Base-by-base conservation (phyloP, 345 rosid species). In the Linum trigynum region DNA sequence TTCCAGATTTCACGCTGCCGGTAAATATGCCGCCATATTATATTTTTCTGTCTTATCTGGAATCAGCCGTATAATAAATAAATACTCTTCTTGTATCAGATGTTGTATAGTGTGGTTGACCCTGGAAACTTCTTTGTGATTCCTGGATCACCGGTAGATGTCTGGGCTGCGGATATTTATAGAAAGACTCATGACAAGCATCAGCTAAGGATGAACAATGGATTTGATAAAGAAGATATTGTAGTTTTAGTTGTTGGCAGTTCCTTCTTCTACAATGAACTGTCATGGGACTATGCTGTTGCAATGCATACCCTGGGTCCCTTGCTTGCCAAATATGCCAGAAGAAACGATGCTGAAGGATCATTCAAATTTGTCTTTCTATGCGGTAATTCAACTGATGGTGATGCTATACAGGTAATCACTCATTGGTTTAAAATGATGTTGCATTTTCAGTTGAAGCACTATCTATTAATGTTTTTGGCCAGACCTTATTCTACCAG, bases 81-180 rank as follows among this genome's bases (percentile, higher is more conserved):
- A 60, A 64, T 62, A 64, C 63, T 68, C 57, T 74, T 70, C 64
- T 60, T 78, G 67, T 66, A 66, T 75, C 95, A 94, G 99, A 90
- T 94, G 96, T 68, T 94, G 70, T 85, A 90, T 79, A 87, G 90
- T 71, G 74, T 78, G 80, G 95, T 94, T 68, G 99, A 94, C 80
- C 75, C 84, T 81, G 97, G 99, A 75, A 90, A 94, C 85, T 94
- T 94, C 79, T 79, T 83, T 83, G 99, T 90, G 66, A 80, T 90
- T 82, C 92, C 92, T 74, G 99, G 96, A 82, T 83, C 95, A 38
- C 91, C 91, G 50, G 73, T 83, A 10, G 96, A 94, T 76, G 91
- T 88, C 59, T 94, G 99, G 96, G 84, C 88, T 74, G 92, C 92
- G 67, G 95, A 88, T 77, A 81, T 75, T 71, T 94, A 82, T 71